A percentile compares a stretch with the other conserved stretches of the same genome.
Evolutionary conservation across 164 flowering plant species (phyloP).

Genomic region (Santalum album): DNA sequence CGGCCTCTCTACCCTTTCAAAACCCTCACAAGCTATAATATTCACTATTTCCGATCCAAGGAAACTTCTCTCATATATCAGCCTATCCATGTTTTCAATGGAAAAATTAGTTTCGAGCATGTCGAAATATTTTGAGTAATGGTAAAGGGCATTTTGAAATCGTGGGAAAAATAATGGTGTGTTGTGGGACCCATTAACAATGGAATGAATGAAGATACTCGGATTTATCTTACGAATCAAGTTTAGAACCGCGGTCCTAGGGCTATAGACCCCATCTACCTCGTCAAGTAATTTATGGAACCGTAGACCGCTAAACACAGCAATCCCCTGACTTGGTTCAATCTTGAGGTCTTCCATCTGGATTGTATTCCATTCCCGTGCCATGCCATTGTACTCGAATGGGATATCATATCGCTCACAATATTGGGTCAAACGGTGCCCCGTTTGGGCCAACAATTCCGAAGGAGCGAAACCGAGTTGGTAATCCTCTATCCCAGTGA

Average conservation of each 20-base stretch:
- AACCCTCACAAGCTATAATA: neutral
- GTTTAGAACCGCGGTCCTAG: neutral
- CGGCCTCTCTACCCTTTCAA: neutral
- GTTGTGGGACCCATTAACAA: neutral
- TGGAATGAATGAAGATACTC: neutral
- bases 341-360: neutral
- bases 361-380: neutral
- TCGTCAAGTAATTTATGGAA: neutral
- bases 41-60: neutral
- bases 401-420: neutral
- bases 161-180: neutral
- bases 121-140: neutral
- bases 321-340: neutral
- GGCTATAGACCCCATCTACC: neutral
- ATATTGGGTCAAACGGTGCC: neutral
- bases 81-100: neutral
- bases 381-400: neutral
- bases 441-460: no score
- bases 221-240: neutral
- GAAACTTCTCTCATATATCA: neutral
- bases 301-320: neutral
- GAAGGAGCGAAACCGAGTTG: no score
- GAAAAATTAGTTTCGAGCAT: neutral
- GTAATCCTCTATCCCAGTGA: no score
- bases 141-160: neutral